Evolutionary conservation across 345 rosid genomes (phyloP).

Genomic region (Nasturtium officinale): DNA sequence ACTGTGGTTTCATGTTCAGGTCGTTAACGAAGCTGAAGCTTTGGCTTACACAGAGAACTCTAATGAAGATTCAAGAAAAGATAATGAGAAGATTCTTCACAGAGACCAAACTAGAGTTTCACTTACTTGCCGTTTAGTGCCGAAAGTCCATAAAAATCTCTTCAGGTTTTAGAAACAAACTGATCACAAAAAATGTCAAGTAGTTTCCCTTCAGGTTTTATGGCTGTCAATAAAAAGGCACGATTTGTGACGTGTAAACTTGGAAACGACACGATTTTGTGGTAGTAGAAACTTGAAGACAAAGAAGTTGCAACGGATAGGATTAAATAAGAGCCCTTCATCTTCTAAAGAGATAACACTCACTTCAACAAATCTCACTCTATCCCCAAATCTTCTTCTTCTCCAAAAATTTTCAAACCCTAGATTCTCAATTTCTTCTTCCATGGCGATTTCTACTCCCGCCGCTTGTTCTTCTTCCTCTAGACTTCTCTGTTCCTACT

Average conservation of each 20-base stretch:
- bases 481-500: constrained; percentile 49
- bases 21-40: constrained; percentile 52
- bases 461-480: constrained; percentile 51
- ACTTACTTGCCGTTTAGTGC: constrained; percentile 69
- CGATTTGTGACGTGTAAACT: background rate
- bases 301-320: constrained; percentile 30
- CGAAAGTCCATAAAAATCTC: constrained; percentile 75
- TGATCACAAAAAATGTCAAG: background rate
- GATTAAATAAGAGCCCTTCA: constrained; percentile 35
- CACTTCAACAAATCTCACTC: constrained; percentile 26
- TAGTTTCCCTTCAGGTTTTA: background rate
- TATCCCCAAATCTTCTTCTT: constrained; percentile 37
- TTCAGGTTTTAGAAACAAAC: constrained; percentile 54
- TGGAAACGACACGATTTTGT: constrained; percentile 20
- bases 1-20: constrained; percentile 16
- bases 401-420: constrained; percentile 23
- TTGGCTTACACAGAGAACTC: constrained; percentile 39
- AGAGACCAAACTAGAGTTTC: constrained; percentile 62
- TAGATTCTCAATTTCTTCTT: constrained; percentile 21
- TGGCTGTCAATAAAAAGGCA: background rate
- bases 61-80: constrained; percentile 36
- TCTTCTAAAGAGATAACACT: constrained; percentile 24
- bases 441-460: constrained; percentile 70
- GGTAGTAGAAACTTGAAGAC: background rate
- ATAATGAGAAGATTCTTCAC: constrained; percentile 44